Percentiles rank a stretch among this genome's conserved stretches.
Conservation (phyloP, 257 asterid genomes). For the Plantago ovata region DNA sequence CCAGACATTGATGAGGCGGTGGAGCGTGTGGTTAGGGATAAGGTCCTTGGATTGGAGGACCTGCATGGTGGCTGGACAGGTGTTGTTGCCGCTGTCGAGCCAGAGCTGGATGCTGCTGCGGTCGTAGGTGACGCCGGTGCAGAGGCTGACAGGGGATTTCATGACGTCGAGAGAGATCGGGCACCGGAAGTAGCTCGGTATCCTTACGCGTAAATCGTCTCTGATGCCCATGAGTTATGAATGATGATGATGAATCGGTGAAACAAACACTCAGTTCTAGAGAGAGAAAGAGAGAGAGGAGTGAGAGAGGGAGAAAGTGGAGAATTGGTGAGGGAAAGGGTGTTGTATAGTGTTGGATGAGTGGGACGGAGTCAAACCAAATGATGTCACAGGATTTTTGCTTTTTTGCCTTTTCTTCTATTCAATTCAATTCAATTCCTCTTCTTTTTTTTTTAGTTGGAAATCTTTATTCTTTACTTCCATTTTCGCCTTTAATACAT, state of each 20-base stretch:
- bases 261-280: constrained; percentile 7
- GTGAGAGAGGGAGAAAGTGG: constrained; percentile 16
- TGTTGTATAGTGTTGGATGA: neutral
- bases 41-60: constrained; percentile 51
- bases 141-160: constrained; percentile 83
- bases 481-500: no score
- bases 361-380: neutral
- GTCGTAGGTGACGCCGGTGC: constrained; percentile 87
- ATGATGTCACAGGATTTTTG: constrained; percentile 4
- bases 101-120: constrained; percentile 76
- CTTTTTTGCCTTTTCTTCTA: neutral
- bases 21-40: constrained; percentile 71
- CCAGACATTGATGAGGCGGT: constrained; percentile 75
- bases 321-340: constrained; percentile 9
- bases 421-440: no score
- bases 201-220: constrained; percentile 44
- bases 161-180: constrained; percentile 81
- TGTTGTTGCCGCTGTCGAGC: constrained; percentile 82
- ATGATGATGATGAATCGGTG: no score
- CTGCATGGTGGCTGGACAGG: constrained; percentile 98
- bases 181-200: constrained; percentile 71
- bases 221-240: constrained; percentile 46
- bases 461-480: neutral
- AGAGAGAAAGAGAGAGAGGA: constrained; percentile 20
- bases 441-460: neutral